Evolutionary conservation across 2,329 filamentous ascomycete genomes (phyloP), one percentile per base, ranked within the genome.

Genomic region (Acrodontium crateriforme): DNA sequence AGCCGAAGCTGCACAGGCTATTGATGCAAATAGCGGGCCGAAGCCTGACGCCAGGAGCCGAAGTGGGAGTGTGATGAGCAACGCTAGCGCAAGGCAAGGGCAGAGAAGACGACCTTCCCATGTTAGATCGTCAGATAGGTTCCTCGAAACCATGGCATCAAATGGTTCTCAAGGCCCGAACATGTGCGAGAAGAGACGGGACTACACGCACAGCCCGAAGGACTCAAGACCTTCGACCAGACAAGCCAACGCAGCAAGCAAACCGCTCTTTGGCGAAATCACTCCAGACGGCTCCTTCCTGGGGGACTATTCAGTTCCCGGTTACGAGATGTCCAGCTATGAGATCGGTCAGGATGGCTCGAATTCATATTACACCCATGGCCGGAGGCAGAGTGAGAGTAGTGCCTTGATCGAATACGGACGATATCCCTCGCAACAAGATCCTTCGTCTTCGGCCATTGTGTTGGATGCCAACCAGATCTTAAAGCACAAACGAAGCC

Each of bases 241-340:
- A n/a, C n/a, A n/a, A n/a, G n/a, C n/a, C n/a, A n/a, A n/a, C n/a
- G n/a, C n/a, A n/a, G n/a, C n/a, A n/a, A 24, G 41, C 7, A 65
- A 65, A 36, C 68, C 80, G 18, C 57, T 85, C 12, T 87, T 87
- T 56, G 80, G 80, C 19, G 81, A 85, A 52, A 67, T 85, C 40
- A 57, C 73, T 16, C 65, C 71, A n/a, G 62, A 71, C 19, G 63
- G 48, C 71, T 40, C 62, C 61, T 42, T 62, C 69, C 47, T 47
- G 31, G 48, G 47, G 25, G 49, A 52, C 30, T 50, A 50, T 27
- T 39, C 41, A 10, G 29, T 49, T 15, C 37, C 39, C 18, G 38
- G 37, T 18, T 49, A 48, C 32, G 41, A 22, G 20, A 10, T n/a
- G n/a, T n/a, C n/a, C n/a, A n/a, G n/a, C n/a, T n/a, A n/a, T n/a